Conservation (phyloP, 352 stramenopile species). For the Pythium utonaiense region DNA sequence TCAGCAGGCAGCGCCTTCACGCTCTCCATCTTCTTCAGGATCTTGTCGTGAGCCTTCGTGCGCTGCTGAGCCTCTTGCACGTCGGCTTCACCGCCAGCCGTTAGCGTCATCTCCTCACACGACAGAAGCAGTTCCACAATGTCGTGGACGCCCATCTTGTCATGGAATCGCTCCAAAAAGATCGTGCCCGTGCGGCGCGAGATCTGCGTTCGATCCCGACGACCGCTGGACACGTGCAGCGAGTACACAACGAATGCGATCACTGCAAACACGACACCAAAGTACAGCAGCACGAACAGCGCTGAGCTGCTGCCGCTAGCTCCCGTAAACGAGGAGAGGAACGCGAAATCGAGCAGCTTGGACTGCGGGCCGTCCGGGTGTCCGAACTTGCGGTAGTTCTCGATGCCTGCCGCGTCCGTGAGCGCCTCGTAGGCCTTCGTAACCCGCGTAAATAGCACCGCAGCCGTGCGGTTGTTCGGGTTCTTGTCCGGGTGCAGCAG, state of each 20-base stretch:
- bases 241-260: slow-evolving; percentile 62
- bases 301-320: slow-evolving; percentile 37
- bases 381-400: slow-evolving; percentile 78
- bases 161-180: slow-evolving; percentile 49
- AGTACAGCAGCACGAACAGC: slow-evolving; percentile 73
- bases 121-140: slow-evolving; percentile 72
- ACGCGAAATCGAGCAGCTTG: slow-evolving; percentile 70
- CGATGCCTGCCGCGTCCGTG: slow-evolving; percentile 61
- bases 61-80: slow-evolving; percentile 45
- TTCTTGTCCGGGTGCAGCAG: slow-evolving; percentile 85
- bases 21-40: slow-evolving; percentile 80
- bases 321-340: slow-evolving; percentile 51
- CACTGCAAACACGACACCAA: slow-evolving; percentile 51
- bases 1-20: slow-evolving; percentile 58
- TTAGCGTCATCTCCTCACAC: slow-evolving; percentile 68
- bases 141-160: slow-evolving; percentile 79
- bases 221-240: slow-evolving; percentile 48
- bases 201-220: slow-evolving; percentile 59
- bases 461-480: slow-evolving; percentile 37
- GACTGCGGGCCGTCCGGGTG: slow-evolving; percentile 78
- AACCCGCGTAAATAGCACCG: slow-evolving; percentile 58
- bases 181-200: slow-evolving; percentile 40
- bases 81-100: slow-evolving; percentile 33
- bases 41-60: slow-evolving; percentile 67
- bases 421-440: slow-evolving; percentile 87